Evolutionary conservation across 2,329 filamentous ascomycete species (phyloP).

Genomic region (Beauveria caledonica): DNA sequence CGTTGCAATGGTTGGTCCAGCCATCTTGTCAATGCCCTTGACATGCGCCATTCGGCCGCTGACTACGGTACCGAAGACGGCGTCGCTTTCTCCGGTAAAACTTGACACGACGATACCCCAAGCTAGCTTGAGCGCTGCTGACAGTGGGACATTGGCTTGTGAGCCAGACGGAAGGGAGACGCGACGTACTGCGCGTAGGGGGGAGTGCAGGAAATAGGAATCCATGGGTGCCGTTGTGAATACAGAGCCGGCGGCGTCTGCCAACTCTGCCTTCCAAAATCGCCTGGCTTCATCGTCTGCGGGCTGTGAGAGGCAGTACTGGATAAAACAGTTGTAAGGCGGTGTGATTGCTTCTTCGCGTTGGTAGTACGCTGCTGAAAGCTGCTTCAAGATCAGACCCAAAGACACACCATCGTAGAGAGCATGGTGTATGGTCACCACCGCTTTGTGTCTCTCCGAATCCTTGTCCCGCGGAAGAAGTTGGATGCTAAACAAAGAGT

Average conservation of each 20-base stretch:
- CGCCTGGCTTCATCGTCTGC: conserved; percentile 21
- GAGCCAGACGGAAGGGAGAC: conserved; percentile 15
- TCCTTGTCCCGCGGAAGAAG: conserved; percentile 2
- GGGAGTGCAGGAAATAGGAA: conserved; percentile 17
- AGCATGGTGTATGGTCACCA: conserved; percentile 29
- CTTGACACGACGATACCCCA: conserved; percentile 11
- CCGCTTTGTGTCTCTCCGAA: conserved; percentile 8
- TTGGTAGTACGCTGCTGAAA: conserved; percentile 17
- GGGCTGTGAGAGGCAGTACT: conserved; percentile 8
- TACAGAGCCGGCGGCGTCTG: conserved; percentile 28
- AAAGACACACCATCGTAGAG: conserved; percentile 30
- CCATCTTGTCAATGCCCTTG: conserved; percentile 5
- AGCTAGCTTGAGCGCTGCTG: conserved; percentile 18
- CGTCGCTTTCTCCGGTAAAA: conserved; percentile 6
- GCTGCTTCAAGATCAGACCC: conserved; percentile 21
- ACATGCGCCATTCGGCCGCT: conserved; percentile 13
- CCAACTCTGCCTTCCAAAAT: not conserved
- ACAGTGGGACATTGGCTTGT: conserved; percentile 28
- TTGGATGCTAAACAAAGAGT: not conserved
- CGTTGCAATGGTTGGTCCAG: conserved; percentile 21
- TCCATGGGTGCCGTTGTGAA: conserved; percentile 25
- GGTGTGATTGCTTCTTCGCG: not conserved
- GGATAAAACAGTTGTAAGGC: conserved; percentile 10
- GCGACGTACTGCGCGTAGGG: not conserved
- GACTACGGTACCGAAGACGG: conserved; percentile 11